A percentile compares a stretch with the other conserved stretches of the same genome.
Conservation (phyloP, 176 grass and related monocot genomes). For the Pontederia crassipes region DNA sequence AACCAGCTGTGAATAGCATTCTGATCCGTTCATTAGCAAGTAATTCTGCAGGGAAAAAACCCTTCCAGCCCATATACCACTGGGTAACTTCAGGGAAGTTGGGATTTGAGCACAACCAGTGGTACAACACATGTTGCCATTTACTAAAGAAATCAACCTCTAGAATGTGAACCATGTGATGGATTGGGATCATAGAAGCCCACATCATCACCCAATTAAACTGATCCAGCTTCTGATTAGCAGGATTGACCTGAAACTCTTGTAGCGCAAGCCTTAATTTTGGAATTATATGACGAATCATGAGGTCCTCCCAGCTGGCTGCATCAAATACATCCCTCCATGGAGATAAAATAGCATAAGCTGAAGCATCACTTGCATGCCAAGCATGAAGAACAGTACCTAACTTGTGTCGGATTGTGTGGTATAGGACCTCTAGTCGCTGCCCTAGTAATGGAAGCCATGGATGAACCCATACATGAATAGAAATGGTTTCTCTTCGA, state of each 20-base stretch:
- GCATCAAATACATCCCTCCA: constrained; percentile 83
- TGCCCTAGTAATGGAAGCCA: constrained; percentile 63
- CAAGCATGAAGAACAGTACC: constrained; percentile 64
- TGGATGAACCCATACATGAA: constrained; percentile 75
- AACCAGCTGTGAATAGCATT: constrained; percentile 46
- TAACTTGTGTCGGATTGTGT: constrained; percentile 72
- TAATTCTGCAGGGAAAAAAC: constrained; percentile 57
- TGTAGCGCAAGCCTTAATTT: constrained; percentile 59
- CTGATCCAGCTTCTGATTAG: constrained; percentile 64
- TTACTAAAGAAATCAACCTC: constrained; percentile 85
- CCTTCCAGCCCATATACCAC: constrained; percentile 87
- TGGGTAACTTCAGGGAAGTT: constrained; percentile 76
- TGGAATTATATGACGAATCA: constrained; percentile 61
- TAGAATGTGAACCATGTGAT: constrained; percentile 83
- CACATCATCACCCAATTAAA: constrained; percentile 87
- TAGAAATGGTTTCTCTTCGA: constrained; percentile 48
- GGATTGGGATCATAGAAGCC: constrained; percentile 57
- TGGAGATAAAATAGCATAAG: constrained; percentile 62
- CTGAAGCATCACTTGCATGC: constrained; percentile 74
- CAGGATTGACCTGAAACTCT: constrained; percentile 69
- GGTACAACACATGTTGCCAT: constrained; percentile 77
- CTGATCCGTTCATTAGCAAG: constrained; percentile 67
- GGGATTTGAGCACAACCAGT: constrained; percentile 75
- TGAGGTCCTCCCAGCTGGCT: constrained; percentile 70
- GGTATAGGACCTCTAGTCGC: constrained; percentile 51